Evolutionary conservation across 495 filamentous ascomycete genomes (phyloP).

Genomic region (Glonium stellatum): DNA sequence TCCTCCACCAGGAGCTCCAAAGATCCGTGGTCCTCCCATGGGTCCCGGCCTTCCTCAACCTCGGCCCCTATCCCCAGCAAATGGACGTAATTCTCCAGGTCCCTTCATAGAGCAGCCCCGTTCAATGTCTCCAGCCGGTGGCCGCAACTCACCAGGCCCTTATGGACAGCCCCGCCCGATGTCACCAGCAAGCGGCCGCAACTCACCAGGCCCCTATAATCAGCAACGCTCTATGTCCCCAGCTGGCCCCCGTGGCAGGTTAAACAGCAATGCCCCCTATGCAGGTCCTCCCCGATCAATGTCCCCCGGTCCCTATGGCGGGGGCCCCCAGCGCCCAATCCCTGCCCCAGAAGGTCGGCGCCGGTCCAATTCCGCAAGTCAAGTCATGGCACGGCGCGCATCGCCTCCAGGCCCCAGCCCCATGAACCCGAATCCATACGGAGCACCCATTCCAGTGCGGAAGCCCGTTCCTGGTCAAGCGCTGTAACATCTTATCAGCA

Average conservation of each 20-base stretch:
- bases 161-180: conserved; percentile 30
- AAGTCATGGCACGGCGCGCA: conserved; percentile 40
- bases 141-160: conserved; percentile 4
- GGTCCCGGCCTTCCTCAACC: conserved; percentile 24
- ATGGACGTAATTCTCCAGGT: conserved; percentile 29
- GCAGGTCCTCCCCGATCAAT: conserved; percentile 36
- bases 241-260: conserved; percentile 21
- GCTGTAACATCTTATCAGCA: conserved; percentile 16
- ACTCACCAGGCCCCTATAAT: neutral
- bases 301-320: conserved; percentile 49
- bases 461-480: conserved; percentile 39
- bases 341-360: conserved; percentile 40
- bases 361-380: conserved; percentile 47
- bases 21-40: conserved; percentile 37
- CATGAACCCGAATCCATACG: conserved; percentile 45
- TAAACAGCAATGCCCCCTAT: conserved; percentile 30
- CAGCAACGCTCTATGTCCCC: conserved; percentile 37
- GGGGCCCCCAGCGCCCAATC: conserved; percentile 42
- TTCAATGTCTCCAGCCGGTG: conserved; percentile 38
- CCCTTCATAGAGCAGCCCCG: conserved; percentile 33
- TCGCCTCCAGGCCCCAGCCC: conserved; percentile 56
- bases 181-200: conserved; percentile 32
- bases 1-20: conserved; percentile 36
- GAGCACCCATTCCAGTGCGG: conserved; percentile 23
- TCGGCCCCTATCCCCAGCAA: conserved; percentile 37